Percentiles rank a stretch among this genome's conserved stretches.
phyloP scores from a whole-genome alignment of 2,329 filamentous ascomycete genomes.

The Trichoderma sp. region DNA sequence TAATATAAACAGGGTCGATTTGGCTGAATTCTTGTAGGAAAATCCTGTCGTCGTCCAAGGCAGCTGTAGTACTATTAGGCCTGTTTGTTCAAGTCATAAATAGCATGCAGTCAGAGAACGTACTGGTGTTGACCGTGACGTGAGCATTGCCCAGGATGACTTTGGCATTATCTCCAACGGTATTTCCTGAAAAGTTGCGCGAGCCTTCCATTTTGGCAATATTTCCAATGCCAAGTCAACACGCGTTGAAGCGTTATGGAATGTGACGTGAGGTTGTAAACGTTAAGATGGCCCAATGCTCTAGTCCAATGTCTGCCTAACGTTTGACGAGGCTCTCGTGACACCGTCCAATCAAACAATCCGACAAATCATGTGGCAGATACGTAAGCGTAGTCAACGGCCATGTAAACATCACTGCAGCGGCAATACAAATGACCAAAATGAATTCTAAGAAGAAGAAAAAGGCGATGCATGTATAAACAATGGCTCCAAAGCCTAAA shows the following conservation, averaged over 20 bases:
- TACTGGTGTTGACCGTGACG: background rate
- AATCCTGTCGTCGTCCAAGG: background rate
- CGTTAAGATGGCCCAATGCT: no score
- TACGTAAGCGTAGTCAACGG: no score
- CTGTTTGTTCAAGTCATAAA: background rate
- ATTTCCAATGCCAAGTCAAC: background rate
- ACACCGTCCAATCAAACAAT: no score
- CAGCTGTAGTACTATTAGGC: background rate
- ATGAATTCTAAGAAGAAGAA: background rate
- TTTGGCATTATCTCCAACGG: background rate
- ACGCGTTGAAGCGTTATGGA: background rate
- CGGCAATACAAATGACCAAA: constrained; percentile 3
- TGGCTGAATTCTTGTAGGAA: background rate
- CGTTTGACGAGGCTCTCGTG: no score
- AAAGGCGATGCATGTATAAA: constrained; percentile 27
- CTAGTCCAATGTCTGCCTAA: no score
- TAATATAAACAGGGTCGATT: constrained; percentile 30
- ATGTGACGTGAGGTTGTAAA: background rate
- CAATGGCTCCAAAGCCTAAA: constrained; percentile 32
- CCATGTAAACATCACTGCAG: background rate
- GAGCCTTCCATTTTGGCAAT: background rate
- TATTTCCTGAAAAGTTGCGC: background rate
- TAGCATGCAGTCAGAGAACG: background rate
- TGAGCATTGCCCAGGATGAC: background rate
- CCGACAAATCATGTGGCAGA: background rate